These are phyloP conservation scores for Fusarium sp. DNA, from an alignment of 2,329 filamentous ascomycete genomes.

Conservation along the genomic window DNA sequence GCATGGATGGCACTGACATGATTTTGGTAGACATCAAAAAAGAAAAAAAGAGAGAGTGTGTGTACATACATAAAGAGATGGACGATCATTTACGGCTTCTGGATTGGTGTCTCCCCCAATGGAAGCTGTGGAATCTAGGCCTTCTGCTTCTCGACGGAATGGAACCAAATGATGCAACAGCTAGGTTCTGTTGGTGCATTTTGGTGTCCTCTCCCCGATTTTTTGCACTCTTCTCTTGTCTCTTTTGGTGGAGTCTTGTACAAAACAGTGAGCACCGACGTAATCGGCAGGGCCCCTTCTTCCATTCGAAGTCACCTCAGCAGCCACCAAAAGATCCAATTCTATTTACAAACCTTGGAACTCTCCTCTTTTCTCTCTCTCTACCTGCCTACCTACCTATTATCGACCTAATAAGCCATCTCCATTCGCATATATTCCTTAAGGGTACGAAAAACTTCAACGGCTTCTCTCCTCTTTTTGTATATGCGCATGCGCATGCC, in stretches of 20 bases:
- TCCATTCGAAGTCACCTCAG: not conserved
- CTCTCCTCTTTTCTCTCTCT: not conserved
- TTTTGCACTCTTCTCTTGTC: constrained; percentile 19
- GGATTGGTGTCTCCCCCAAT: constrained; percentile 27
- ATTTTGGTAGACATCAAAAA: not conserved
- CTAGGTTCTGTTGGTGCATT: not conserved
- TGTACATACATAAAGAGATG: not conserved
- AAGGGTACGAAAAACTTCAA: not conserved
- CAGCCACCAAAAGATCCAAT: not conserved
- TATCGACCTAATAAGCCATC: not conserved
- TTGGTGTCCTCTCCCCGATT: constrained; percentile 16
- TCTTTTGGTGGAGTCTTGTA: constrained; percentile 25
- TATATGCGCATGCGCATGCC: not conserved
- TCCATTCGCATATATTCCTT: not conserved
- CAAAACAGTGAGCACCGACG: constrained; percentile 37
- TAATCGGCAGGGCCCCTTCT: constrained; percentile 30
- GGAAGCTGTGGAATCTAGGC: constrained; percentile 36
- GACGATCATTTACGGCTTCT: constrained; percentile 29
- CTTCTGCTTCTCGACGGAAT: constrained; percentile 25
- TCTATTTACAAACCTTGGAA: not conserved
- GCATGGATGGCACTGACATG: constrained; percentile 39
- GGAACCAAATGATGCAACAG: constrained; percentile 41
- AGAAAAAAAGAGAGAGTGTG: not conserved
- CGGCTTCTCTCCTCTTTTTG: not conserved
- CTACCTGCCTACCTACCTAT: not conserved